These are phyloP conservation scores for Candida coquimbonensis DNA, from an alignment of 805 yeast species.

Conservation along the genomic window DNA sequence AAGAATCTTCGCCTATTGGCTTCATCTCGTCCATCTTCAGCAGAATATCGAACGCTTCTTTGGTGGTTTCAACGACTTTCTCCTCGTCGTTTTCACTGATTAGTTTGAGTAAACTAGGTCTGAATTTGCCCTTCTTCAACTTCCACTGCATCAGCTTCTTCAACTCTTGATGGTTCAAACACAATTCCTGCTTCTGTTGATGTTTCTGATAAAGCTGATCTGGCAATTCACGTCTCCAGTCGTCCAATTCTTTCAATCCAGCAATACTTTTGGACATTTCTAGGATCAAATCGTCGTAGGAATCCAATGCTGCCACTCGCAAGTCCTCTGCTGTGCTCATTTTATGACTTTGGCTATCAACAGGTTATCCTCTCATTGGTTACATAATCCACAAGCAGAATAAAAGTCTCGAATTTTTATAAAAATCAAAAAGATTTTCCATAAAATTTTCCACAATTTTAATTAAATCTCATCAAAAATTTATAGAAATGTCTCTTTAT, in stretches of 20 bases:
- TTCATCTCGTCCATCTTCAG: background rate
- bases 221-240: conserved; percentile 15
- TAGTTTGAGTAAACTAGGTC: conserved; percentile 19
- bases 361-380: too few relatives aligned
- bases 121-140: conserved; percentile 22
- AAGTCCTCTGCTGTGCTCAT: too few relatives aligned
- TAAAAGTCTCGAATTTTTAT: too few relatives aligned
- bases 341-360: too few relatives aligned
- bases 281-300: background rate
- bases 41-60: conserved; percentile 10
- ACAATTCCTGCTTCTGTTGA: background rate
- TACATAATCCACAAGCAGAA: too few relatives aligned
- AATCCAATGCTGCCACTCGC: too few relatives aligned
- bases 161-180: conserved; percentile 15
- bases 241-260: conserved; percentile 12
- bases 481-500: conserved; percentile 13
- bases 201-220: conserved; percentile 3
- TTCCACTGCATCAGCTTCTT: conserved; percentile 22
- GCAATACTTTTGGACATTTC: background rate
- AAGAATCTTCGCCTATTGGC: conserved; percentile 3
- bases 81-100: conserved; percentile 16
- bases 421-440: too few relatives aligned
- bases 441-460: too few relatives aligned
- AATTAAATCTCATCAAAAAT: too few relatives aligned
- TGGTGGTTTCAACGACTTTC: conserved; percentile 6